Evolutionary conservation across 805 yeast species (phyloP), one percentile per base, ranked within the genome.

Genomic region (Kodamaea lidongshanica): DNA sequence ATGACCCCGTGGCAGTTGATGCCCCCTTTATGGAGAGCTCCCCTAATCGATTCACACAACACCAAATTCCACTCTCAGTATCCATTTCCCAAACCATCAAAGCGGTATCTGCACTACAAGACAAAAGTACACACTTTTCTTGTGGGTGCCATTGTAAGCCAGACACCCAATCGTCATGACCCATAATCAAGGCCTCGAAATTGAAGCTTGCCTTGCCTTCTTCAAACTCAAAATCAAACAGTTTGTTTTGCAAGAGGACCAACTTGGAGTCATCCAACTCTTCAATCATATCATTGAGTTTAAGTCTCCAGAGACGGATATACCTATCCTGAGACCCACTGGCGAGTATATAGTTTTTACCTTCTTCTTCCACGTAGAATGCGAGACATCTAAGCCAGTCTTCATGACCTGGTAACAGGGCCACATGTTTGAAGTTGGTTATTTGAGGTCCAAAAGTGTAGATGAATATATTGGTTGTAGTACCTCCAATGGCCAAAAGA

Each of bases 101-200:
- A 0, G 95, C 83, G 0, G 96, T 81, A 52, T 94, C 98, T 1
- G 96, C 89, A 25, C 95, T 83, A 1, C 95, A 77, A 0, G 96
- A 85, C 22, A 92, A 56, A 18, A 92, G 61, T 39, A 72, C 73
- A 19, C 74, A 47, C 31, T 72, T 67, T 4, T 30, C 18, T 1
- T 45, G 34, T 3, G 84, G 79, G 48, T 80, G 84, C 97, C 98
- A 92, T 33, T 69, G 63, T 27, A 92, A 62, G 7, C 85, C 76
- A 3, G 89, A 75, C 15, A 94, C 79, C 98, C 98, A 92, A 54
- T 92, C 99, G 52, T 92, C 99, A 56, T 92, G 98, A 6, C 98
- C 99, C 81, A 92, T 79, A 15, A 92, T 75, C 37, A 92, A 71
- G 0, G 98, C 96, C 48, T 94, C 99, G 48, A 88, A 86, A 41